Base-by-base conservation (phyloP, 2,329 filamentous ascomycete species). In the Aureobasidium pullulans region DNA sequence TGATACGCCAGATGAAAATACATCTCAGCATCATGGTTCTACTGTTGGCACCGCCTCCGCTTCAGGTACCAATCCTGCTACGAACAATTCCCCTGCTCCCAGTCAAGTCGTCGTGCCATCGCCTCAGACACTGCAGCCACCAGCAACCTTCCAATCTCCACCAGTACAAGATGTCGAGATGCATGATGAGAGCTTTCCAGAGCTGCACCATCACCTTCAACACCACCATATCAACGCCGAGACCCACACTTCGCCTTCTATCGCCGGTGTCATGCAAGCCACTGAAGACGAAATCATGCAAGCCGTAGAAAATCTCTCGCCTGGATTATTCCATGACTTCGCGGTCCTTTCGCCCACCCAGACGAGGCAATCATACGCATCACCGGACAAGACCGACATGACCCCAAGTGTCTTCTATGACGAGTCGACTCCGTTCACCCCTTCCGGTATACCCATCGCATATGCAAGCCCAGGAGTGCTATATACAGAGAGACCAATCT, bases 401-500 rank as follows among this genome's bases (percentile, higher is more conserved):
- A 39, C 44, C 29, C 32, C 34, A 31, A 42, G 34, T 44, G 8
- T 29, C 11, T 31, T 39, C 46, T 44, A 23, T 16, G 42, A 44
- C 42, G 16, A 44, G 7, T 9, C n/a, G 4, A 23, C 42, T 2
- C 19, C 42, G 7, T 44, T 44, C 42, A 9, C 42, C 7, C 42
- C 44, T 11, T 47, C 44, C 15, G 15, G 28, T 4, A n/a, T 47
- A n/a, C 28, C 44, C 1, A 47, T 47, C 16, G 29, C 6, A 43
- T 11, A n/a, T 39, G 19, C n/a, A 4, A 34, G 16, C 13, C 46
- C 36, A 4, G 48, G 36, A 6, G 16, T 54, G 31, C 16, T 31
- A 29, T 42, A 39, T n/a, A n/a, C 29, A 29, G 23, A 40, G 36
- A 50, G 6, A 29, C 36, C 37, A 6, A 43, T 19, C 6, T 70